These are phyloP conservation scores for Fomes fomentarius DNA, from an alignment of 1,284 basidiomycete genomes.

Conservation along the genomic window DNA sequence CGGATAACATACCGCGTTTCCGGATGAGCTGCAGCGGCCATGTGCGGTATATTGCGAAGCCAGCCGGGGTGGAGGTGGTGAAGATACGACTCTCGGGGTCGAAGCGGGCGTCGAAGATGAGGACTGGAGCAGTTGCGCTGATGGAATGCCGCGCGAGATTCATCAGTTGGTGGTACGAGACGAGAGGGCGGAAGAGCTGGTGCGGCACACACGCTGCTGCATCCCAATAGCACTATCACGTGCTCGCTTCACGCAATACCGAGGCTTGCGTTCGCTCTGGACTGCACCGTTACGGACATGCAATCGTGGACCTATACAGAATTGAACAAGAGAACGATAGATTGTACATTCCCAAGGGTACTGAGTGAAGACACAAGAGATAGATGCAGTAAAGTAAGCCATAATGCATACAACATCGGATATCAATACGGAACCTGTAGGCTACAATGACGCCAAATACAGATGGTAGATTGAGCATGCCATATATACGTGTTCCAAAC, in stretches of 20 bases:
- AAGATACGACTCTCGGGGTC: conserved; percentile 82
- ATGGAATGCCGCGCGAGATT: conserved; percentile 90
- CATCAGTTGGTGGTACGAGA: conserved; percentile 52
- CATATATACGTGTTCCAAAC: conserved; percentile 19
- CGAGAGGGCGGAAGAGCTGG: conserved; percentile 12
- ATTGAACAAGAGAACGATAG: conserved; percentile 3
- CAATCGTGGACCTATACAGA: too few species aligned
- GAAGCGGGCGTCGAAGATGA: conserved; percentile 79
- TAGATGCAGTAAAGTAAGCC: conserved; percentile 20
- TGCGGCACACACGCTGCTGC: conserved; percentile 10
- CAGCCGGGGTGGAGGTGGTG: conserved; percentile 79
- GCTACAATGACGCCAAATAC: conserved; percentile 28
- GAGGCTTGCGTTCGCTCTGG: neutral
- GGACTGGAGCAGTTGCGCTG: conserved; percentile 75
- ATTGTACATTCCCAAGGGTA: conserved; percentile 14
- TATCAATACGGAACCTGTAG: conserved; percentile 12
- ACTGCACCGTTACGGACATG: too few species aligned
- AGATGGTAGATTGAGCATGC: conserved; percentile 22
- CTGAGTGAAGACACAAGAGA: conserved; percentile 14
- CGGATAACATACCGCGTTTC: conserved; percentile 66
- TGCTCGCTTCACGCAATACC: conserved; percentile 12
- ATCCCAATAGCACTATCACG: conserved; percentile 21
- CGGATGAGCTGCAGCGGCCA: conserved; percentile 80
- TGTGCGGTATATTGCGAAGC: conserved; percentile 86
- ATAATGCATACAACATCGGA: conserved; percentile 26